A percentile compares a stretch with the other conserved stretches of the same genome.
Conservation (phyloP, 2,329 filamentous ascomycete genomes). For the Fusarium sp. region DNA sequence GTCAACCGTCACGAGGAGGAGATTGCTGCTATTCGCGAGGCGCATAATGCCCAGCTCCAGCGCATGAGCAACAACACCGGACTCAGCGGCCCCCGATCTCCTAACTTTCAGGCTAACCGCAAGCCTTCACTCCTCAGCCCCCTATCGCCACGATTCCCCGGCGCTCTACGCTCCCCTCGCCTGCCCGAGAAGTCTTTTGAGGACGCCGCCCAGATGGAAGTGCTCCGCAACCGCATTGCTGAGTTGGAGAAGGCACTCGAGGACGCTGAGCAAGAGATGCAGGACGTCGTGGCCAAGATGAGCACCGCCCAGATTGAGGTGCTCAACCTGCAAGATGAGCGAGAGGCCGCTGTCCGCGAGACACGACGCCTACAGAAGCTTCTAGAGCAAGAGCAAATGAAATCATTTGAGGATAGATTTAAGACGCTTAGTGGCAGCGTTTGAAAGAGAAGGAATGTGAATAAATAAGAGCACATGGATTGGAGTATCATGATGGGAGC, state of each 20-base stretch:
- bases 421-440: constrained; percentile 48
- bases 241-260: constrained; percentile 82
- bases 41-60: constrained; percentile 79
- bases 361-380: constrained; percentile 76
- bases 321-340: constrained; percentile 79
- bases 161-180: constrained; percentile 54
- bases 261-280: constrained; percentile 77
- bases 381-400: constrained; percentile 73
- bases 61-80: constrained; percentile 69
- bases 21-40: constrained; percentile 78
- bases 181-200: constrained; percentile 74
- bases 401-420: constrained; percentile 57
- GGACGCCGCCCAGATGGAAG: constrained; percentile 79
- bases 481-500: constrained; percentile 28
- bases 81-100: constrained; percentile 50
- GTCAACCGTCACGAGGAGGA: constrained; percentile 89
- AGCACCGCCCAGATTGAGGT: constrained; percentile 86
- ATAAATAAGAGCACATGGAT: constrained; percentile 13
- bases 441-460: constrained; percentile 30
- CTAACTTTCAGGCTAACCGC: constrained; percentile 46
- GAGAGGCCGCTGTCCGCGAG: constrained; percentile 78
- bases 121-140: constrained; percentile 54
- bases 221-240: constrained; percentile 80
- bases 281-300: constrained; percentile 83
- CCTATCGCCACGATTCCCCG: constrained; percentile 51